Percentiles rank a stretch among this genome's conserved stretches.
These are phyloP conservation scores for Myochromella boudieri DNA, from an alignment of 768 basidiomycete genomes.

Conservation along the genomic window DNA sequence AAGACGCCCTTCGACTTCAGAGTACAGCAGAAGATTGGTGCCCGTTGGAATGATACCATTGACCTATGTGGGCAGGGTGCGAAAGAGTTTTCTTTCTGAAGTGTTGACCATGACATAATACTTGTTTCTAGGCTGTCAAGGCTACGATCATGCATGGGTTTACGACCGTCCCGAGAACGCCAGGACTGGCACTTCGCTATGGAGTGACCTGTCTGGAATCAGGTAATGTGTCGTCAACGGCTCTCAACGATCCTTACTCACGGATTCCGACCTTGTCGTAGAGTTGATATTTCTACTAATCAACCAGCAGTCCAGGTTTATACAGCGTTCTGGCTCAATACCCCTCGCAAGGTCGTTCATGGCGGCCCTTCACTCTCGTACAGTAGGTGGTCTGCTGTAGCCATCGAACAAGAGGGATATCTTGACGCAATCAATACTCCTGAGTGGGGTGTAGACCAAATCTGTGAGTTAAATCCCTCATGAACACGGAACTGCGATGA, in stretches of 20 bases:
- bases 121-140: slow-evolving; percentile 36
- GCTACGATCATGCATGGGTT: slow-evolving; percentile 52
- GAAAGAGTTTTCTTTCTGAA: background rate
- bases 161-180: slow-evolving; percentile 36
- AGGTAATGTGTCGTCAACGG: slow-evolving; percentile 28
- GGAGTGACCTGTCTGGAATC: slow-evolving; percentile 51
- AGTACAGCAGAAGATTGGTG: slow-evolving; percentile 29
- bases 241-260: background rate
- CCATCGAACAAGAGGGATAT: slow-evolving; percentile 54
- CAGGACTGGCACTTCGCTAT: slow-evolving; percentile 36
- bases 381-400: slow-evolving; percentile 42
- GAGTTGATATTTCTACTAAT: slow-evolving; percentile 48
- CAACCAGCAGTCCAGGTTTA: slow-evolving; percentile 55
- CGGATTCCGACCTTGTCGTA: slow-evolving; percentile 15
- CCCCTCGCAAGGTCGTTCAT: slow-evolving; percentile 45
- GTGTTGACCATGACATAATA: background rate
- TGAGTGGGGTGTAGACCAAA: slow-evolving; percentile 53
- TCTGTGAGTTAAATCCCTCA: slow-evolving; percentile 36
- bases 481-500: background rate
- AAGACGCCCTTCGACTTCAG: slow-evolving; percentile 44
- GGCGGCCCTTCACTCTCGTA: slow-evolving; percentile 46
- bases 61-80: slow-evolving; percentile 28
- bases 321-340: slow-evolving; percentile 44
- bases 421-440: slow-evolving; percentile 58
- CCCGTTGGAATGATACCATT: slow-evolving; percentile 31